Percentiles rank a stretch among this genome's conserved stretches.
Evolutionary conservation across 78 protist species (phyloP).

Genomic region (Mastigamoeba balamuthi): DNA sequence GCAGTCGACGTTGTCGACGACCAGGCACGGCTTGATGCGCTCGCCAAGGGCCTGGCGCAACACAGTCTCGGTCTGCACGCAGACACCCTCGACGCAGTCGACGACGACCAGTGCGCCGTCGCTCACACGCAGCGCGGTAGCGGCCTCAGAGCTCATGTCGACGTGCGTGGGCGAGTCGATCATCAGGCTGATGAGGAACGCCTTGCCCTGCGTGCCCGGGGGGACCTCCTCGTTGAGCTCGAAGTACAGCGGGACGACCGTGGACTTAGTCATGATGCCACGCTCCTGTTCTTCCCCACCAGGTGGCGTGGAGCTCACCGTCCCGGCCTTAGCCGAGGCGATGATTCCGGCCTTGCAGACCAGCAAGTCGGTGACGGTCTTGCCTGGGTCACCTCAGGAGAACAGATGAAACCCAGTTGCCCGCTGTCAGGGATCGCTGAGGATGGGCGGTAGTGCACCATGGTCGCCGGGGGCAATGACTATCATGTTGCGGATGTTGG

Average conservation of each 20-base stretch:
- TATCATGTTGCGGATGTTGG: conserved; percentile 89
- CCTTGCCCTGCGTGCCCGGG: conserved; percentile 6
- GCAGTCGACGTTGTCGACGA: conserved; percentile 92
- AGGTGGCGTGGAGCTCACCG: conserved; percentile 27
- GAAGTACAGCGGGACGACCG: conserved; percentile 61
- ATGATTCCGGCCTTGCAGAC: conserved; percentile 94
- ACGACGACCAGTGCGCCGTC: conserved; percentile 91
- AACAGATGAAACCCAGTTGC: no score
- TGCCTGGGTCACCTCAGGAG: no score
- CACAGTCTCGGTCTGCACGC: conserved; percentile 89
- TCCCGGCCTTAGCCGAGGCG: conserved; percentile 56
- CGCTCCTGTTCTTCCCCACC: conserved; percentile 63
- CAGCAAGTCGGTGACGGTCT: conserved; percentile 95
- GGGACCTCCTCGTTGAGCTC: neutral
- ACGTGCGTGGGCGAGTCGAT: conserved; percentile 96
- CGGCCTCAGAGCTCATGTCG: conserved; percentile 84
- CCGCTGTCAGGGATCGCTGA: no score
- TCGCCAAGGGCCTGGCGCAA: conserved; percentile 86
- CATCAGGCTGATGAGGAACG: conserved; percentile 68
- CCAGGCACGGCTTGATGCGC: conserved; percentile 72
- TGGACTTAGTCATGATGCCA: conserved; percentile 75
- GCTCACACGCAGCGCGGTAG: conserved; percentile 81
- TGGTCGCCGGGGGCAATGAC: conserved; percentile 81
- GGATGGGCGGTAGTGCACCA: no score
- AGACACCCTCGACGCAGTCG: conserved; percentile 83